Base-by-base conservation (phyloP, 345 rosid genomes). In the Bruguiera gymnorhiza region DNA sequence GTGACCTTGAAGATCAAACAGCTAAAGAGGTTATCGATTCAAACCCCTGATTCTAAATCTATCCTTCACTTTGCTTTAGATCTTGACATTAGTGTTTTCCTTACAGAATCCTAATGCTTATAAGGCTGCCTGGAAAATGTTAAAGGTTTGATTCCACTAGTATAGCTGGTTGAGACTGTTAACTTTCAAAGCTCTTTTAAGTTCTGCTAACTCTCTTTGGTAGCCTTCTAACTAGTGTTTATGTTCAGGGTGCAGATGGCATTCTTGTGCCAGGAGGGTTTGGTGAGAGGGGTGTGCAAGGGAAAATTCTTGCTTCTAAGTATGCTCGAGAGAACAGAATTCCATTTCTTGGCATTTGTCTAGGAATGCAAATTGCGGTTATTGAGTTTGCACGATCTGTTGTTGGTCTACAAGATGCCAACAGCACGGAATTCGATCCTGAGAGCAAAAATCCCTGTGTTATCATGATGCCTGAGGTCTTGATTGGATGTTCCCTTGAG, bases 291-390 rank as follows among this genome's bases (percentile, higher is more conserved):
- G 99, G 99, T 31, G 96, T 96, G 68, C 71, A 78, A 60, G 99
- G 99, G 78, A 96, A 92, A 96, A 90, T 90, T 76, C 80, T 96
- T 73, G 96, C 99, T 59, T 92, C 98, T 31, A 92, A 88, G 75
- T 88, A 88, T 81, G 97, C 97, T 51, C 87, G 98, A 79, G 93
- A 96, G 82, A 86, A 88, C 67, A 88, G 84, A 72, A 82, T 90
- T 65, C 99, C 99, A 53, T 95, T 81, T 74, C 97, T 95, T 67
- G 99, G 99, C 56, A 96, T 96, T 72, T 96, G 99, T 82, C 82
- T 96, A 73, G 99, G 99, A 81, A 96, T 96, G 99, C 99, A 96
- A 79, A 90, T 88, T 52, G 86, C 97, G 65, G 97, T 96, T 55
- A 92, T 96, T 60, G 99, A 96, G 75, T 88, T 82, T 81, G 93